Evolutionary conservation across 176 grass and related monocot species (phyloP), one percentile per base, ranked within the genome.

Genomic region (Secale cereale): DNA sequence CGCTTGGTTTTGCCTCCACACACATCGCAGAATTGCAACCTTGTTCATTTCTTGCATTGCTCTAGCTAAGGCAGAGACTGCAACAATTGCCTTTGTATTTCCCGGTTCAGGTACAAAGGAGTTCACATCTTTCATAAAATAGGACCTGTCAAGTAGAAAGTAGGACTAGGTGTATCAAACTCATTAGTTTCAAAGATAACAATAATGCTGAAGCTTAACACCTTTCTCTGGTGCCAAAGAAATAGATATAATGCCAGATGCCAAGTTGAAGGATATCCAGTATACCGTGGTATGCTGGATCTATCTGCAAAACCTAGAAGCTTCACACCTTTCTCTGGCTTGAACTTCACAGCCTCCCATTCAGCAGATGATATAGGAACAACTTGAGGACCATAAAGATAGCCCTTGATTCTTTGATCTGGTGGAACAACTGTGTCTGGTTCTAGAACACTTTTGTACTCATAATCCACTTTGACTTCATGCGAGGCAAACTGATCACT

Each of bases 361-460:
- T 98, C 96, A 65, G 93, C 80, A 50, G 73, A 81, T 62, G 96
- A 93, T 87, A 98, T 84, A 79, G 96, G 96, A 72, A 98, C 83
- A 85, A 98, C 93, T 74, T 98, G 96, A 83, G 96, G 96, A 74
- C 96, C 96, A 70, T 98, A 98, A 79, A 92, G 89, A 86, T 95
- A 98, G 11, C 96, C 96, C 69, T 94, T 98, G 63, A 98, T 94
- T 85, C 96, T 95, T 82, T 98, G 96, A 81, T 98, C 96, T 62
- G 96, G 96, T 50, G 96, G 93, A 73, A 98, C 77, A 74, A 89
- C 86, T 78, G 85, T 98, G 69, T 93, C 89, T 88, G 91, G 89
- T 85, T 94, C 89, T 20, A 88, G 28, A 48, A 90, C 54, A n/a
- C 89, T 98, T 81, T 86, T 98, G 88, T 98, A 98, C 60, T 98